Conservation (phyloP, 2,329 filamentous ascomycete species). For the Penicillium sclerotigenum region DNA sequence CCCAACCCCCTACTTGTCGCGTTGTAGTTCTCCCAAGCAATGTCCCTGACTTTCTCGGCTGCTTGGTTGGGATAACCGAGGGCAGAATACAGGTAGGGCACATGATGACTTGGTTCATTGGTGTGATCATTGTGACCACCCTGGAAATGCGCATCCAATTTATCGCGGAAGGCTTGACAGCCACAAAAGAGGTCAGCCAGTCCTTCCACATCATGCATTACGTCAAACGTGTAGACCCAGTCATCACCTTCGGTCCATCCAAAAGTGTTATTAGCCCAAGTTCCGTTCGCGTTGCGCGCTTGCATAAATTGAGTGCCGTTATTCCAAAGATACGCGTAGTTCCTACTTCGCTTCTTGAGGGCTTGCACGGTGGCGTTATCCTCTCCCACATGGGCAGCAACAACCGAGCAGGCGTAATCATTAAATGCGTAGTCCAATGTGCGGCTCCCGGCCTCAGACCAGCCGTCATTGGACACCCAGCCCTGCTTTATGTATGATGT, state of each 20-base stretch:
- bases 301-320: constrained; percentile 47
- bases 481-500: constrained; percentile 46
- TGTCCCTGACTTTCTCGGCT: constrained; percentile 38
- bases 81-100: constrained; percentile 47
- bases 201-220: constrained; percentile 47
- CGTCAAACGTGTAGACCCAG: constrained; percentile 52
- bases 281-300: constrained; percentile 47
- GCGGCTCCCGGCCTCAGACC: constrained; percentile 48
- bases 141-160: constrained; percentile 47
- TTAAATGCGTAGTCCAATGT: constrained; percentile 51
- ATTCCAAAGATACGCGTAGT: constrained; percentile 47
- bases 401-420: constrained; percentile 44
- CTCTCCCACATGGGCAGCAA: constrained; percentile 41
- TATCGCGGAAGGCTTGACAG: constrained; percentile 39
- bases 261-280: constrained; percentile 45
- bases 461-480: constrained; percentile 49
- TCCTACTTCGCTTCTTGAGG: constrained; percentile 39
- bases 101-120: constrained; percentile 50
- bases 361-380: constrained; percentile 30
- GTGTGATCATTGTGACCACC: constrained; percentile 48
- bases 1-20: constrained; percentile 46
- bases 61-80: constrained; percentile 42
- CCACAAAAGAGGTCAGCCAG: constrained; percentile 43
- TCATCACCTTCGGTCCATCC: constrained; percentile 52
- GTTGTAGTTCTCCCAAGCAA: constrained; percentile 46